phyloP scores from a whole-genome alignment of 108 stramenopile species.

The Poteriospumella lacustris region DNA sequence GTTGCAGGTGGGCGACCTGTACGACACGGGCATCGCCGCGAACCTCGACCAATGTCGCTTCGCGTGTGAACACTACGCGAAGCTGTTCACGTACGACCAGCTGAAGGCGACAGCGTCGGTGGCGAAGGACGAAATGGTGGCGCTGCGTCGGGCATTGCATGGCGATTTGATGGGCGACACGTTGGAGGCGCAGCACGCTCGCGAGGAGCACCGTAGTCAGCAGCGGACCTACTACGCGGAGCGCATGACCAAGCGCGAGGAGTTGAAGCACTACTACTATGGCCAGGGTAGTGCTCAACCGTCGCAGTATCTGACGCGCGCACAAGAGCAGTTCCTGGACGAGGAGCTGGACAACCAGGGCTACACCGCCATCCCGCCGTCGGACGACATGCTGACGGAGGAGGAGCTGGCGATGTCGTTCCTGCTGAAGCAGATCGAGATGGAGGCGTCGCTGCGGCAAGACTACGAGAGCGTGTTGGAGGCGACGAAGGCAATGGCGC shows the following conservation, averaged over 20 bases:
- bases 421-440: not conserved
- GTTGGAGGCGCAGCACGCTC: not conserved
- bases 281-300: not conserved
- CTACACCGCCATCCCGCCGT: not conserved
- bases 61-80: not conserved
- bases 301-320: not conserved
- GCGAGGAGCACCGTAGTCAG: not conserved
- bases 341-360: not conserved
- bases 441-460: not conserved
- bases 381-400: not conserved
- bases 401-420: conserved; percentile 11
- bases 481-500: not conserved
- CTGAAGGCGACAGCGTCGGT: not conserved
- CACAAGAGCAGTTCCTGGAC: not conserved
- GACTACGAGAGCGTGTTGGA: not conserved
- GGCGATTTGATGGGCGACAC: not conserved
- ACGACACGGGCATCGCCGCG: not conserved
- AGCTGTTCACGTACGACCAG: conserved; percentile 3
- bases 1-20: not conserved
- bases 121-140: not conserved
- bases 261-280: not conserved
- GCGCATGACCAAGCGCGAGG: not conserved
- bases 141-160: not conserved
- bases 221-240: too few relatives aligned
- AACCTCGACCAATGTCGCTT: conserved; percentile 5